These are phyloP conservation scores for Wickerhamomyces kurtzmanii DNA, from an alignment of 805 yeast species.

Conservation along the genomic window DNA sequence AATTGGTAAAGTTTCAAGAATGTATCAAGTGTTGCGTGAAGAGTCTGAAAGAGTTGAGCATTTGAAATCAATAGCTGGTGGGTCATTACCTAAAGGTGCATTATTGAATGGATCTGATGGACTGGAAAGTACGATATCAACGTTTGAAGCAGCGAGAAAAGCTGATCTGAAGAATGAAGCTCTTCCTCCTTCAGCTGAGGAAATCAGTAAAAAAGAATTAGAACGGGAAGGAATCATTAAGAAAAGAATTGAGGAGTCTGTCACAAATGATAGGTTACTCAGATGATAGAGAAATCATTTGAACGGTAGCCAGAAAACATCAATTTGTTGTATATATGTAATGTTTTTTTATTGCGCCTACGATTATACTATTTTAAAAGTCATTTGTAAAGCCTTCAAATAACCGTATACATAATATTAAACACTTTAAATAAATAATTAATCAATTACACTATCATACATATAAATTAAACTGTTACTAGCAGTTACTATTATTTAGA, in stretches of 20 bases:
- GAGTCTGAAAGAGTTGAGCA: conserved; percentile 82
- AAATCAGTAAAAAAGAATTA: conserved; percentile 32
- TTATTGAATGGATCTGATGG: conserved; percentile 78
- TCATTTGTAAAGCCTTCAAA: no score
- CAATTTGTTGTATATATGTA: no score
- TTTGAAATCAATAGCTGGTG: conserved; percentile 62
- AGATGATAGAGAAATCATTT: no score
- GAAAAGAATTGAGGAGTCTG: conserved; percentile 21
- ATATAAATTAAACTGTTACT: no score
- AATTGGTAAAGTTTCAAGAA: conserved; percentile 90
- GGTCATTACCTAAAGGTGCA: conserved; percentile 80
- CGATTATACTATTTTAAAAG: no score
- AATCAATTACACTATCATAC: no score
- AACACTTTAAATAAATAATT: no score
- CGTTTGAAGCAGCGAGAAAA: conserved; percentile 75
- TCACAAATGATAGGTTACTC: no score
- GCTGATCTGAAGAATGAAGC: conserved; percentile 82
- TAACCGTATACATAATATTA: no score
- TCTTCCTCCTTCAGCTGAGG: conserved; percentile 72
- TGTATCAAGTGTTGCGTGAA: conserved; percentile 82
- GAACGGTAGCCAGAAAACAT: no score
- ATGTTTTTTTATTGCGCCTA: no score
- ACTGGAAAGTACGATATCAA: conserved; percentile 51
- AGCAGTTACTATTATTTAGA: no score
- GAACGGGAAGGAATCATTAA: conserved; percentile 34